Conservation (phyloP, 345 rosid genomes). For the Linum lewisii region DNA sequence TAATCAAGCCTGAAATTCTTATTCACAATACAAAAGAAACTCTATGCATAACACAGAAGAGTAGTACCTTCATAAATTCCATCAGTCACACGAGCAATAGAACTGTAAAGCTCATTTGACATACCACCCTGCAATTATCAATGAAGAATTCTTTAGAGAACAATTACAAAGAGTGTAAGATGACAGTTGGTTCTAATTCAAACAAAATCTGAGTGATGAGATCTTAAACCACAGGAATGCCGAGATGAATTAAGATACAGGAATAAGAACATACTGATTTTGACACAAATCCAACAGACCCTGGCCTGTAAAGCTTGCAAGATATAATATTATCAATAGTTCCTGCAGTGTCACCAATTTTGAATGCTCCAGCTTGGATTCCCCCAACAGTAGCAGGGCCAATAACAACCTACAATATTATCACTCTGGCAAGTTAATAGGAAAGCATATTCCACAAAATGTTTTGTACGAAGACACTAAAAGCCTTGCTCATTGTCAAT, state of each 20-base stretch:
- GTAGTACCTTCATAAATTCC: conserved; percentile 83
- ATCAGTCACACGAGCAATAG: conserved; percentile 89
- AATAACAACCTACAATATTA: conserved; percentile 68
- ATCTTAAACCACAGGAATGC: background rate
- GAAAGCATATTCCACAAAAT: background rate
- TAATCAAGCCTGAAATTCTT: background rate
- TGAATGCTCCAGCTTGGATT: conserved; percentile 95
- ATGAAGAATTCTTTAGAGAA: background rate
- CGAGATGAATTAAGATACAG: conserved; percentile 7
- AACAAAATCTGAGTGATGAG: background rate
- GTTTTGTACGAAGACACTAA: background rate
- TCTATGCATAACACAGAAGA: background rate
- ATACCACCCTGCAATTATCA: conserved; percentile 70
- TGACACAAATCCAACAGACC: conserved; percentile 96
- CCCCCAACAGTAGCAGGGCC: conserved; percentile 99
- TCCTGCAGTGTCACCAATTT: conserved; percentile 99
- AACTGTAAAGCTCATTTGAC: conserved; percentile 93
- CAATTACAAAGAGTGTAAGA: background rate
- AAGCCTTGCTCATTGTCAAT: conserved; percentile 1
- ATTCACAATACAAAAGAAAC: conserved; percentile 4
- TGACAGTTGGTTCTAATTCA: background rate
- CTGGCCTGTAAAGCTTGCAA: conserved; percentile 93
- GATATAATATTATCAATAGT: conserved; percentile 85
- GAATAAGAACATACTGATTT: conserved; percentile 64
- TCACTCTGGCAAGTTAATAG: background rate